Conservation (phyloP, 1,284 basidiomycete species). For the Athelia sp. region DNA sequence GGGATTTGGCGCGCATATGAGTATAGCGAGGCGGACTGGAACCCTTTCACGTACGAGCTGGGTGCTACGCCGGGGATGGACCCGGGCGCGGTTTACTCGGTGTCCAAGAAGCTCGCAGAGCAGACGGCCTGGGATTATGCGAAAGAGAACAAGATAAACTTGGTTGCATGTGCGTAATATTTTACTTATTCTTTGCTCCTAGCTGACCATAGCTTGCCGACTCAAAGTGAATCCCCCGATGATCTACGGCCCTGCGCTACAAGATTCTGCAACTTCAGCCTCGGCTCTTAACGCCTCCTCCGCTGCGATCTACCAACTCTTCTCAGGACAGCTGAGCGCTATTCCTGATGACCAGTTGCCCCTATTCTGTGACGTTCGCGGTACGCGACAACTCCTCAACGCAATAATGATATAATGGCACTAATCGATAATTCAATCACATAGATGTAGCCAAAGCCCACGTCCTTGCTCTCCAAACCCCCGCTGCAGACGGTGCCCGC, state of each 20-base stretch:
- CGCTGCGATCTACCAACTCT: background rate
- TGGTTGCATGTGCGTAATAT: background rate
- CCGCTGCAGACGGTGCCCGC: no score
- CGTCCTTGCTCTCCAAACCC: no score
- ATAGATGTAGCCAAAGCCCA: no score
- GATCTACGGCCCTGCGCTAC: background rate
- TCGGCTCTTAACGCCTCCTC: background rate
- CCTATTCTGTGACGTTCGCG: background rate
- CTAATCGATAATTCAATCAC: no score
- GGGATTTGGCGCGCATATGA: background rate
- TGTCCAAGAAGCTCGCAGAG: conserved; percentile 2
- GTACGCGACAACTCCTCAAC: background rate
- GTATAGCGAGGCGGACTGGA: conserved; percentile 1
- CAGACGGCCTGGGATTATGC: conserved; percentile 1
- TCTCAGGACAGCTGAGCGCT: background rate
- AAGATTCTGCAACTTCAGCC: background rate
- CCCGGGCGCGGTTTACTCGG: background rate
- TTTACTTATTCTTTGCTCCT: background rate
- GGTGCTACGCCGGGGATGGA: background rate
- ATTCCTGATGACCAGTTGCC: background rate
- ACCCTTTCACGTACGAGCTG: background rate
- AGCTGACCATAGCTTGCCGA: background rate
- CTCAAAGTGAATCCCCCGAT: background rate
- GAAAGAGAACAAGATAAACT: background rate
- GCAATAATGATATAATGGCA: no score